These are phyloP conservation scores for Cymbidium sinense DNA, from an alignment of 106 monocot species.

Conservation along the genomic window DNA sequence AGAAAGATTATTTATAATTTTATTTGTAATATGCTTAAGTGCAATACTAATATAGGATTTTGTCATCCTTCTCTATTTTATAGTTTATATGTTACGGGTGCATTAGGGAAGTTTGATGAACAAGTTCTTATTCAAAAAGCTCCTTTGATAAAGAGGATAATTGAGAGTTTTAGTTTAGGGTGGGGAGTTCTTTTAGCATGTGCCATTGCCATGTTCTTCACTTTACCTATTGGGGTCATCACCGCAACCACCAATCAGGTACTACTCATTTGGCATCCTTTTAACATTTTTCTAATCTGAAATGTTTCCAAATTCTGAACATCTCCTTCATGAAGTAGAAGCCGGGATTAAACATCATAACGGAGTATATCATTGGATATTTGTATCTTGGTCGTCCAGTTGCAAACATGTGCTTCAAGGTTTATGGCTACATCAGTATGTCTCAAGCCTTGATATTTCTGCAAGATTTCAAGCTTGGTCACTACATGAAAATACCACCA, in stretches of 20 bases:
- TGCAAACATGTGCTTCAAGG: conserved; percentile 62
- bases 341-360: conserved; percentile 46
- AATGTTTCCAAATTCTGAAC: not conserved
- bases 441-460: conserved; percentile 39
- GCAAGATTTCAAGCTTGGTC: conserved; percentile 56
- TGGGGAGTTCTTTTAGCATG: conserved; percentile 76
- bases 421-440: conserved; percentile 56
- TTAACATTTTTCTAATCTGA: not conserved
- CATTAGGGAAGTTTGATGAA: too few species aligned
- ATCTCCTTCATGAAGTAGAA: conserved; percentile 7
- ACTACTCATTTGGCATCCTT: not conserved
- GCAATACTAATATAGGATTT: too few species aligned
- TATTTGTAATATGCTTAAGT: too few species aligned
- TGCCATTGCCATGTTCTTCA: conserved; percentile 17
- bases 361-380: conserved; percentile 57
- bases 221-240: conserved; percentile 25
- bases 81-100: too few species aligned
- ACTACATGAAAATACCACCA: conserved; percentile 62
- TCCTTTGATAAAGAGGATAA: too few species aligned
- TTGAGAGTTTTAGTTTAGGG: too few species aligned
- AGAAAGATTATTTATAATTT: too few species aligned
- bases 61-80: too few species aligned
- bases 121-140: too few species aligned
- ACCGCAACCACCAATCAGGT: conserved; percentile 27
- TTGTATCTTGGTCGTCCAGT: conserved; percentile 45